phyloP scores from a whole-genome alignment of 2,329 filamentous ascomycete species.

The Alternaria gaisen region DNA sequence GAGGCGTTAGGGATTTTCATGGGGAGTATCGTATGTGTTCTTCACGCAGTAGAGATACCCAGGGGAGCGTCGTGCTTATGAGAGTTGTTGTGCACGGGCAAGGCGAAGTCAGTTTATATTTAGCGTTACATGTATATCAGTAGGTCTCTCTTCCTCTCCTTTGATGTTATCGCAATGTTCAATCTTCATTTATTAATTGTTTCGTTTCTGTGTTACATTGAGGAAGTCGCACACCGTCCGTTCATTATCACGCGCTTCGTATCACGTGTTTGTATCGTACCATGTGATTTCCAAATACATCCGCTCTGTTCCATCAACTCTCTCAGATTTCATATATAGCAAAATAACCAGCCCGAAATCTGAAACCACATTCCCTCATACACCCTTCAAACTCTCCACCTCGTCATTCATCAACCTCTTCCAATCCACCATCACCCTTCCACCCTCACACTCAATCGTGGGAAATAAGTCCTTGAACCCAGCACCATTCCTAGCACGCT shows the following conservation, averaged over 20 bases:
- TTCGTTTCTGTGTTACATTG: background rate
- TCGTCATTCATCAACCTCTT: conserved; percentile 27
- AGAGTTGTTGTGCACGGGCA: background rate
- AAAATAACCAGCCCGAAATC: background rate
- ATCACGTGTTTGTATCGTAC: background rate
- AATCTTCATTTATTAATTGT: background rate
- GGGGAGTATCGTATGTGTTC: background rate
- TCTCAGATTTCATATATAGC: background rate
- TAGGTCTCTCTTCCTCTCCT: background rate
- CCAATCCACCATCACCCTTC: conserved; percentile 40
- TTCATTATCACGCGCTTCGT: background rate
- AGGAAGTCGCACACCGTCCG: background rate
- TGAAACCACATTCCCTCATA: background rate
- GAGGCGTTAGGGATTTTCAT: conserved; percentile 12
- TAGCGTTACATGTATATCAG: background rate
- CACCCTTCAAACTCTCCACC: conserved; percentile 13
- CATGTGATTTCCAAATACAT: background rate
- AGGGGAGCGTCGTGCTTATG: background rate
- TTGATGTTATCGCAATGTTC: background rate
- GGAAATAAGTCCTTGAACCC: conserved; percentile 35
- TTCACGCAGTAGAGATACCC: conserved; percentile 9
- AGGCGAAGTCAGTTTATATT: background rate
- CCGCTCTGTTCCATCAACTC: background rate
- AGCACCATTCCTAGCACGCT: background rate
- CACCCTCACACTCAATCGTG: conserved; percentile 15